Conservation (phyloP, 129 eudicot genomes). For the sunflower (Helianthus annuus) region HanXRQr2.0-SUNRISE NC_035436.2:171555739-171556238, state of each 20-base stretch:
- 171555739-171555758: too few relatives aligned
- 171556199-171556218: slow-evolving; percentile 69
- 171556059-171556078: neutral
- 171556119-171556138: slow-evolving; percentile 96
- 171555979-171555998: slow-evolving; percentile 63
- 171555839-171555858: slow-evolving; percentile 45
- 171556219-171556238: neutral
- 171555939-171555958: slow-evolving; percentile 86
- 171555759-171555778: too few relatives aligned
- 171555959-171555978: slow-evolving; percentile 74
- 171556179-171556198: slow-evolving; percentile 97
- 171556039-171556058: neutral
- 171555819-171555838: neutral
- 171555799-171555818: neutral
- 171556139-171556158: slow-evolving; percentile 88
- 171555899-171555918: slow-evolving; percentile 81
- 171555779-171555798: too few relatives aligned
- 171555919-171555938: slow-evolving; percentile 97
- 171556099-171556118: slow-evolving; percentile 79
- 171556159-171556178: slow-evolving; percentile 76
- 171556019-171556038: slow-evolving; percentile 54
- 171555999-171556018: slow-evolving; percentile 82
- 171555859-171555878: slow-evolving; percentile 44
- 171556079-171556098: slow-evolving; percentile 75
- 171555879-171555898: slow-evolving; percentile 51